Conservation (phyloP, 768 basidiomycete species). For the Russula ochroleuca region DNA sequence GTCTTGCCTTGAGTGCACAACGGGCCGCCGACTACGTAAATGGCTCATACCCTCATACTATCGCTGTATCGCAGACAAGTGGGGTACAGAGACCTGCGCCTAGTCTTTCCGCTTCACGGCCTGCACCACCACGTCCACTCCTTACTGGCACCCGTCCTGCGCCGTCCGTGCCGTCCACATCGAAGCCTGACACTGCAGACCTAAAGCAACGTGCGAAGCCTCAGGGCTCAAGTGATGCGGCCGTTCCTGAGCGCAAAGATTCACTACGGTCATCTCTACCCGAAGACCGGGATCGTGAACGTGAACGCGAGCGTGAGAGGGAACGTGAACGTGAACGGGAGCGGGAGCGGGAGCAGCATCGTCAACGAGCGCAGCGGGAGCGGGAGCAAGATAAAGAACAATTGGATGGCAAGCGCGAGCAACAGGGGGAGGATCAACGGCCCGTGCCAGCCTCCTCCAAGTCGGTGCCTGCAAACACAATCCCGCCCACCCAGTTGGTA, state of each 20-base stretch:
- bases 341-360: conserved; percentile 29
- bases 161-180: conserved; percentile 48
- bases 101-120: conserved; percentile 50
- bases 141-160: conserved; percentile 53
- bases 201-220: conserved; percentile 60
- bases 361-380: conserved; percentile 25
- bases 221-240: conserved; percentile 43
- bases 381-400: conserved; percentile 35
- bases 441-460: conserved; percentile 43
- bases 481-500: conserved; percentile 44
- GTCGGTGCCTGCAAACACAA: conserved; percentile 41
- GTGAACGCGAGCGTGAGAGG: conserved; percentile 32
- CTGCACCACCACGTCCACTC: conserved; percentile 66
- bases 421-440: conserved; percentile 26
- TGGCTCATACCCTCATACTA: conserved; percentile 44
- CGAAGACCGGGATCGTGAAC: conserved; percentile 36
- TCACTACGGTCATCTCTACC: conserved; percentile 35
- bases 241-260: conserved; percentile 47
- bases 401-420: conserved; percentile 32
- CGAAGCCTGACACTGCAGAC: conserved; percentile 57
- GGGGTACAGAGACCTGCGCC: conserved; percentile 32
- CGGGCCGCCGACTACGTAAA: conserved; percentile 62
- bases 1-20: conserved; percentile 43
- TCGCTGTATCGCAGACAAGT: conserved; percentile 36
- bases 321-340: conserved; percentile 29